Evolutionary conservation across 202 grass and related monocot genomes (phyloP).

Genomic region (Sporobolus alterniflorus): DNA sequence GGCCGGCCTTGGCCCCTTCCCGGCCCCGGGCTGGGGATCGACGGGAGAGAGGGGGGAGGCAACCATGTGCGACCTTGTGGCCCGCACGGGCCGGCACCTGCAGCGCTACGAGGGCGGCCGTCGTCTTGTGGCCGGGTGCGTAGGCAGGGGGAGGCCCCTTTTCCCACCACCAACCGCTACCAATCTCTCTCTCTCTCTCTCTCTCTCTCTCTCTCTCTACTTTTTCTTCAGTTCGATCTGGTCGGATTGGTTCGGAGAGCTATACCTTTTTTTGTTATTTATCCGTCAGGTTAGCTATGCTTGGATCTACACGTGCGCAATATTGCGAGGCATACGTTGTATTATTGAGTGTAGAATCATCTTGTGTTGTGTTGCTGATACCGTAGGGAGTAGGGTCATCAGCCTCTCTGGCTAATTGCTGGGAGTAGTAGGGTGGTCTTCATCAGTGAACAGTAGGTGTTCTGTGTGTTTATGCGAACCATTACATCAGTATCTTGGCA

Average conservation of each 20-base stretch:
- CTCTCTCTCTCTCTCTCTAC: background rate
- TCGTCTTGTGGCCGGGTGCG: slow-evolving; percentile 78
- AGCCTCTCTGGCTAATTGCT: background rate
- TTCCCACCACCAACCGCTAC: background rate
- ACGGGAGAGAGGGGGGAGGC: background rate
- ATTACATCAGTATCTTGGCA: background rate
- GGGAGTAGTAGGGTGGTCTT: background rate
- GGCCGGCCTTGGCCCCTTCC: background rate
- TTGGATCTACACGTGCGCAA: background rate
- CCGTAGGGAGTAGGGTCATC: background rate
- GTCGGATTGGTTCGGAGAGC: background rate
- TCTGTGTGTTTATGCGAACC: background rate
- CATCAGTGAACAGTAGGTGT: slow-evolving; percentile 21
- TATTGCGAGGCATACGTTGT: background rate
- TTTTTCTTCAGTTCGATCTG: background rate
- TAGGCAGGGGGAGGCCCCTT: background rate
- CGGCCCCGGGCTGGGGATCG: background rate
- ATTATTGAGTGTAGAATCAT: background rate
- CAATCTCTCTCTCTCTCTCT: background rate
- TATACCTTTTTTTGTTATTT: background rate
- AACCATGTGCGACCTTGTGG: slow-evolving; percentile 82
- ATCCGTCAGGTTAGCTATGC: background rate
- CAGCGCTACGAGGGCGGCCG: slow-evolving; percentile 81
- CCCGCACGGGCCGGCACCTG: slow-evolving; percentile 82
- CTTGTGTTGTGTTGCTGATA: background rate